Conservation (phyloP, 352 stramenopile genomes). For the Phytophthora tentaculata region DNA sequence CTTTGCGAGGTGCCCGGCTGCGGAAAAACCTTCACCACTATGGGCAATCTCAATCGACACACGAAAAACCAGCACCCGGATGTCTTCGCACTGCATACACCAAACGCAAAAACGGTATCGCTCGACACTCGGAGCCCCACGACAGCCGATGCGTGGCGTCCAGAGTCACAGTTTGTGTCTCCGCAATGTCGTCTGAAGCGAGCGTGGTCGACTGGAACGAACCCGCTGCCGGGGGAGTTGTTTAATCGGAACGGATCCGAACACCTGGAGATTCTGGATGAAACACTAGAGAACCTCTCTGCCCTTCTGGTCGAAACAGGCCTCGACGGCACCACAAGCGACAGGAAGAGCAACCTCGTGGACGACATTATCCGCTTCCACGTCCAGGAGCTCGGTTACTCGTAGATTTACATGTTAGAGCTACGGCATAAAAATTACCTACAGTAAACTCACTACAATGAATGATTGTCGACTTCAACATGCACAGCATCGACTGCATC, state of each 20-base stretch:
- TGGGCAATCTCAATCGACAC: constrained; percentile 61
- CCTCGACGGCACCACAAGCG: constrained; percentile 11
- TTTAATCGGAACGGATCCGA: constrained; percentile 20
- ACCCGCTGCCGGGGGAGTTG: constrained; percentile 26
- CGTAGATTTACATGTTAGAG: constrained; percentile 11
- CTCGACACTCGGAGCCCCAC: constrained; percentile 25
- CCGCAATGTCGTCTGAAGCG: constrained; percentile 24
- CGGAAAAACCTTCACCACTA: constrained; percentile 70
- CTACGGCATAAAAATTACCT: no score
- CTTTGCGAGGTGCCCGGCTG: constrained; percentile 46
- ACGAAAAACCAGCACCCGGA: constrained; percentile 45
- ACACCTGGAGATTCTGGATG: constrained; percentile 21
- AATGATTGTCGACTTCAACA: constrained; percentile 7
- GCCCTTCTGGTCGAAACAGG: constrained; percentile 40
- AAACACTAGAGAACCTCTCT: constrained; percentile 43
- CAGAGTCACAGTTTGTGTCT: constrained; percentile 6
- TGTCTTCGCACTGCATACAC: constrained; percentile 25
- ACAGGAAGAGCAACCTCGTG: constrained; percentile 31
- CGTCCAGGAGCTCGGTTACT: constrained; percentile 41
- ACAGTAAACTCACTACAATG: neutral
- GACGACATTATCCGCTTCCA: constrained; percentile 57
- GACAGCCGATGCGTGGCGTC: constrained; percentile 25
- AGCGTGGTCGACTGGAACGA: constrained; percentile 33
- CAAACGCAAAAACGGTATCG: constrained; percentile 20
- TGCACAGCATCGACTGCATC: neutral